Conservation (phyloP, 2,329 filamentous ascomycete genomes). For the Xylariomycetidae sp. region DNA sequence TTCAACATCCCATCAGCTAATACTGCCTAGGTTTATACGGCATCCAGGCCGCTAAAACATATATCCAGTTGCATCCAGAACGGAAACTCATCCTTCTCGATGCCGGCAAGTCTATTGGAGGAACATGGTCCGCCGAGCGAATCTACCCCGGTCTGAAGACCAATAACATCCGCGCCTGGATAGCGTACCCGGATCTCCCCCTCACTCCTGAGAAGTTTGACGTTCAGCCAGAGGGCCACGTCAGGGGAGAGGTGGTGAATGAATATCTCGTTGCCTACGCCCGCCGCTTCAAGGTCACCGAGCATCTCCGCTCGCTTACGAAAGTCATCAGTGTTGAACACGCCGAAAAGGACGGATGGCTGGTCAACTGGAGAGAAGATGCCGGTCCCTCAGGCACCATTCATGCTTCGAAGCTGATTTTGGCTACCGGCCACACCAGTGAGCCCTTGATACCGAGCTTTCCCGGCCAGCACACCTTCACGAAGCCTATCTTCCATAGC, state of each 20-base stretch:
- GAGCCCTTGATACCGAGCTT: conserved; percentile 48
- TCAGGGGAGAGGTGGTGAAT: conserved; percentile 50
- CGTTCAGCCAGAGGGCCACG: conserved; percentile 45
- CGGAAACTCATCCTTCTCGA: conserved; percentile 40
- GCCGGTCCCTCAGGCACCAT: not conserved
- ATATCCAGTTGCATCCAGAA: conserved; percentile 35
- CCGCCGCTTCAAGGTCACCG: conserved; percentile 43
- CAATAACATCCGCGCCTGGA: conserved; percentile 36
- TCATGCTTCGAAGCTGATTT: conserved; percentile 41
- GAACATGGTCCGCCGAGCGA: conserved; percentile 36
- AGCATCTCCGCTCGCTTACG: conserved; percentile 42
- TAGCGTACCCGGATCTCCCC: conserved; percentile 34
- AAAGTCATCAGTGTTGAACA: conserved; percentile 42
- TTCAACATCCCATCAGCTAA: conserved; percentile 1
- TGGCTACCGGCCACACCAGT: conserved; percentile 56
- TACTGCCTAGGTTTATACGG: conserved; percentile 21
- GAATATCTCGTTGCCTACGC: conserved; percentile 51
- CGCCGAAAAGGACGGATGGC: conserved; percentile 23
- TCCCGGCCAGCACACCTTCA: conserved; percentile 39
- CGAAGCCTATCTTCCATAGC: conserved; percentile 48
- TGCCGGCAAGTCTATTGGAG: conserved; percentile 32
- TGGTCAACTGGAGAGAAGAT: conserved; percentile 6
- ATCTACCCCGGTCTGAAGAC: conserved; percentile 38
- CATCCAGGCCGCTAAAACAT: conserved; percentile 42
- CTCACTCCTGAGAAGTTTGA: conserved; percentile 26